Evolutionary conservation across 148 eudicot species (phyloP), one percentile per base, ranked within the genome.

Genomic region (Rhododendron griersonianum): DNA sequence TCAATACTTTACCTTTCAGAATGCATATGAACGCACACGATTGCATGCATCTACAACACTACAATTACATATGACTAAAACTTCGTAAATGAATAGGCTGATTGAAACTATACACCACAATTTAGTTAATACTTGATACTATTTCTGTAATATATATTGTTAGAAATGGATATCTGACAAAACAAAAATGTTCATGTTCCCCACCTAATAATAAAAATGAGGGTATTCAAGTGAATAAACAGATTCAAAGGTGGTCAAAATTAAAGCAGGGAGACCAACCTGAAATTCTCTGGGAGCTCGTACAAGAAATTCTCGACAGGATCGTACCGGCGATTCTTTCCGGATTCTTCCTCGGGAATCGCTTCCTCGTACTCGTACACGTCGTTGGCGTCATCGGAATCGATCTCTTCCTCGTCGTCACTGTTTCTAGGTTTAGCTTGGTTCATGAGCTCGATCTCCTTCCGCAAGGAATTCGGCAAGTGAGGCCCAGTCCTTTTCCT

Each of bases 291-390:
- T 7, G 98, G 98, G 21, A 96, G 93, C 86, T 94, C 88, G 76
- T 91, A 95, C 89, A 95, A 91, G 28, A 86, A 90, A 75, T 93
- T 93, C 8, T 91, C 95, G 15, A 96, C 98, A 21, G 87, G 92
- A 84, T 95, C 99, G 81, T 84, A 96, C 8, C 95, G 33, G 33
- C 33, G 90, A 85, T 96, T 96, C 88, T 88, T 95, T 85, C 55
- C 87, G 1, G 89, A 90, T 48, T 96, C 98, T 86, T 96, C 99
- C 83, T 94, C 95, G 4, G 99, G 89, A 82, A 88, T 78, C 63
- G 73, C 94, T 87, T 96, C 99, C 65, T 95, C 96, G 37, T 92
- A 93, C 81, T 92, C 99, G 45, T 92, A 96, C 30, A 93, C 15
- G 57, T 96, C 96, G 33, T 84, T 84, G 15, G 61, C 92, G 35